Evolutionary conservation across 129 eudicot genomes (phyloP), one percentile per base, ranked within the genome.

Genomic region (Ambrosia trifida): DNA sequence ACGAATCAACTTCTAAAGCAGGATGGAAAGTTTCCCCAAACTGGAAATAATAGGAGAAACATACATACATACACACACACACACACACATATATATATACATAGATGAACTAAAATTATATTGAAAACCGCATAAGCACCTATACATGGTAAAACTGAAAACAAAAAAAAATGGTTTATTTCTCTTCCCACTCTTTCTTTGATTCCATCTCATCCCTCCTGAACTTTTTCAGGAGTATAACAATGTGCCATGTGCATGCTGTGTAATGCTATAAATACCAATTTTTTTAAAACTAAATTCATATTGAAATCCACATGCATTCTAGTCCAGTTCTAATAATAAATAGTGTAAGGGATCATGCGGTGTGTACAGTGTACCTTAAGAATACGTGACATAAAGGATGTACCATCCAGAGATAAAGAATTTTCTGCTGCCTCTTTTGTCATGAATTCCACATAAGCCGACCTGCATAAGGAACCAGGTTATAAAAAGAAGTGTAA

Each of bases 321-420:
- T 35, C 40, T 35, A 35, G 40, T 35, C n/a, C 41, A 36, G 7
- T 3, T 36, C 7, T 3, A 4, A 1, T 36, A 36, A 36, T 36
- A 20, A 6, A n/a, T 9, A 50, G 41, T 4, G 4, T 0, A 36
- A 7, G 63, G 13, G 11, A 54, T 4, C 19, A 12, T 11, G 52
- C 14, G 38, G 7, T 40, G 31, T 36, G 18, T n/a, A n/a, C 13
- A 14, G 52, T 70, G 54, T 84, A 86, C 98, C 96, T 89, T 94
- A 56, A 94, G 87, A 68, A 94, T 83, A 64, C 96, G 98, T 3
- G 96, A 89, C 98, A 94, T 83, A 62, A 94, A 94, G 17, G 98
- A 94, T 58, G 92, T 87, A 31, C 93, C 96, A 79, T 94, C 95
- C 30, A 89, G 78, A 31, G 96, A 86, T 72, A 94, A 67, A 70